A percentile compares a stretch with the other conserved stretches of the same genome.
Conservation (phyloP, 2,329 filamentous ascomycete genomes). For the Xylariaceae sp. region DNA sequence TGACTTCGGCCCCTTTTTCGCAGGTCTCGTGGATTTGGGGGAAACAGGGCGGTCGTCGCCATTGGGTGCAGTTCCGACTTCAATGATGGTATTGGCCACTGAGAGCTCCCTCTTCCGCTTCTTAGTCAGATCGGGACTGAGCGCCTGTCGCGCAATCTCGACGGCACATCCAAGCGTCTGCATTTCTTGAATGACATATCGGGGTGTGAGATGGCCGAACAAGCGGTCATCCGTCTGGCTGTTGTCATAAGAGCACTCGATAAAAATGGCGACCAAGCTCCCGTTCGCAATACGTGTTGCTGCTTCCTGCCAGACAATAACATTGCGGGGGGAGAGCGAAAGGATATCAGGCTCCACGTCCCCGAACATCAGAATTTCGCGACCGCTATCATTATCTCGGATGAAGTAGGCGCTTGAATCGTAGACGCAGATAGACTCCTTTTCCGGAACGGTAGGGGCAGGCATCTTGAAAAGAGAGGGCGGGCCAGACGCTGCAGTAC, state of each 20-base stretch:
- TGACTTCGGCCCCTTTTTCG: conserved; percentile 17
- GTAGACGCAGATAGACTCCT: conserved; percentile 60
- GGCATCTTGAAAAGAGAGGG: conserved; percentile 28
- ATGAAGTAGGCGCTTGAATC: conserved; percentile 95
- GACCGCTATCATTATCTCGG: conserved; percentile 61
- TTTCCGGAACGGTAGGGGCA: conserved; percentile 27
- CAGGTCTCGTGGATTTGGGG: conserved; percentile 42
- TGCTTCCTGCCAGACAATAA: conserved; percentile 80
- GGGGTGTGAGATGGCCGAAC: conserved; percentile 83
- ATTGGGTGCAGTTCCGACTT: conserved; percentile 12
- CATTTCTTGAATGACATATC: conserved; percentile 77
- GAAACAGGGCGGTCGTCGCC: conserved; percentile 45
- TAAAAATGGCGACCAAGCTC: conserved; percentile 74
- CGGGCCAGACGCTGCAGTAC: conserved; percentile 25
- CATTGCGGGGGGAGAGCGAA: conserved; percentile 74
- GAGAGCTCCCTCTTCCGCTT: conserved; percentile 60
- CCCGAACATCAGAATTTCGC: conserved; percentile 87
- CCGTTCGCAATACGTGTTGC: conserved; percentile 76
- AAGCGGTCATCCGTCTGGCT: conserved; percentile 69
- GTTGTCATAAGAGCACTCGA: conserved; percentile 93
- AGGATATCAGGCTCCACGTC: conserved; percentile 91
- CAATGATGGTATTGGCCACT: conserved; percentile 20
- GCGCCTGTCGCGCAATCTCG: conserved; percentile 42
- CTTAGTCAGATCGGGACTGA: conserved; percentile 45
- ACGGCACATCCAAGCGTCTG: conserved; percentile 66